Evolutionary conservation across 106 monocot genomes (phyloP).

Genomic region (Iris macrosiphon): DNA sequence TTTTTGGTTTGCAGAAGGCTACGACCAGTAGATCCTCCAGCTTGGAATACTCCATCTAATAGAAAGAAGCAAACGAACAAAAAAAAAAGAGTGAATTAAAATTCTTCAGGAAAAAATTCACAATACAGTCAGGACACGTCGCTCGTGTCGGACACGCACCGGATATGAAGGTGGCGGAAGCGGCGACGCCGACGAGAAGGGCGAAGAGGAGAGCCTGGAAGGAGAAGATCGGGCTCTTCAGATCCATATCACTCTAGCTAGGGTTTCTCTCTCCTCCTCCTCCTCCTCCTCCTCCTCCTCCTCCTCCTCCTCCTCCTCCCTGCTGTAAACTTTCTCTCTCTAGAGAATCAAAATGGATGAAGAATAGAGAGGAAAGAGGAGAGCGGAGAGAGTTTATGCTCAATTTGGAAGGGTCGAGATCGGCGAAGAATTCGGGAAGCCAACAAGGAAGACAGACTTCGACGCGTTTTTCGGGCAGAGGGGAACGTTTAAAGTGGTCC

Average conservation of each 20-base stretch:
- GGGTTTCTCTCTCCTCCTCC: not conserved
- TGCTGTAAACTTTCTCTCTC: not conserved
- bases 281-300: not conserved
- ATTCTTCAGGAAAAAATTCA: not conserved
- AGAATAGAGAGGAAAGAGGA: not conserved
- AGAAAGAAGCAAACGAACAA: not conserved
- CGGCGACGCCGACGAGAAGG: not conserved
- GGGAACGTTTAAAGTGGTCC: too few relatives aligned
- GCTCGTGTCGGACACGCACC: not conserved
- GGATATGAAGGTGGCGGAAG: conserved; percentile 1
- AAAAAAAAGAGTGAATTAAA: not conserved
- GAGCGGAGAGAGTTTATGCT: too few relatives aligned
- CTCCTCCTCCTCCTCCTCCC: not conserved
- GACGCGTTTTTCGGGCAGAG: too few relatives aligned
- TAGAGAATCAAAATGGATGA: not conserved
- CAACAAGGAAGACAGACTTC: too few relatives aligned
- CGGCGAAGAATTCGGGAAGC: too few relatives aligned
- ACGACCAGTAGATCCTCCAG: conserved; percentile 8
- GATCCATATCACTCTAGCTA: not conserved
- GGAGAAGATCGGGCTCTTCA: not conserved
- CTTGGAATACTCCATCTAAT: not conserved
- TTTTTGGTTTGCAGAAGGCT: conserved; percentile 6
- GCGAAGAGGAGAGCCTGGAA: not conserved
- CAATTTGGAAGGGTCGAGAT: too few relatives aligned
- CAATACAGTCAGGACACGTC: not conserved